Base-by-base conservation (phyloP, 805 yeast species). In the Schizosaccharomyces pombe region DNA sequence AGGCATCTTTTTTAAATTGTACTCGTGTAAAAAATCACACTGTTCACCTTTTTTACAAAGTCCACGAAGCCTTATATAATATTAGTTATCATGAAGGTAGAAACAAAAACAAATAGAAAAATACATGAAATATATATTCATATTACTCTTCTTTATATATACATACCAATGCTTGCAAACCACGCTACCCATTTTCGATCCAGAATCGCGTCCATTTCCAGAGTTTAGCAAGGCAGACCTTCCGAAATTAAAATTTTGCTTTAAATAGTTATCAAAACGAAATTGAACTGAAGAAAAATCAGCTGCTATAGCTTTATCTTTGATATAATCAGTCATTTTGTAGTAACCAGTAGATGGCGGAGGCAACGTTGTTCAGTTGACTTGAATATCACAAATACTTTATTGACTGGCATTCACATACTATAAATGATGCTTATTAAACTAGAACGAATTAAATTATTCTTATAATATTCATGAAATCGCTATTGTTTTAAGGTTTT, bases 21-120 rank as follows among this genome's bases (percentile, higher is more conserved):
- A 87, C 64, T 91, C 99, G 67, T 91, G 99, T 49, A 91, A 68
- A 62, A 85, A 91, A 70, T 91, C 99, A 67, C 99, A 91, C 60
- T 84, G 85, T 60, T 86, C 94, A 53, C 93, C 94, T 71, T 89
- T 89, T 68, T 91, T 91, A 68, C 99, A 91, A 34, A 91, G 74
- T 0, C 99, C 99, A 59, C 96, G 76, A 34, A 91, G 75, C 99
- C 98, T 43, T 3, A n/a, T 6, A 3, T 19, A 16, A 14, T 22
- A 37, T 37, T 37, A 37, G 22, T 37, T 16, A 16, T 14, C 43
- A 37, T 2, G 22, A 9, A 19, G 5, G 4, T 8, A 1, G 5
- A 14, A 5, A 14, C n/a, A 37, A 37, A 37, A 1, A 6, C n/a
- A n/a, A n/a, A n/a, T n/a, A n/a, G n/a, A n/a, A n/a, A n/a, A n/a